These are phyloP conservation scores for Cystobasidiaceae sp. DNA, from an alignment of 1,284 basidiomycete species.

Conservation along the genomic window DNA sequence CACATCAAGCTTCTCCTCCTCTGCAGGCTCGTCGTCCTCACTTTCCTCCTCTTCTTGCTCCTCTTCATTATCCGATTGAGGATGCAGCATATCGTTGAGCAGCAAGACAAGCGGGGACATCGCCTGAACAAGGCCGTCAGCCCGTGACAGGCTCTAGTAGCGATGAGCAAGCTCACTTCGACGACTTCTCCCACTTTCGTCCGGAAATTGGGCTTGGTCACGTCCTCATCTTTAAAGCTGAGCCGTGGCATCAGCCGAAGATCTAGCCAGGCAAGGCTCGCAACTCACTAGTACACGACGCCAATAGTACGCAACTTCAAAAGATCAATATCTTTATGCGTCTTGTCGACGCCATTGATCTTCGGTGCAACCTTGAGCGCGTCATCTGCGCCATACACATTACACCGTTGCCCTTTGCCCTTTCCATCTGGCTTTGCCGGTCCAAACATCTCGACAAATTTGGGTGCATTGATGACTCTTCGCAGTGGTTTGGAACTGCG, in stretches of 20 bases:
- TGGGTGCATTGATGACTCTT: conserved; percentile 37
- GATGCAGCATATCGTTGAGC: conserved; percentile 38
- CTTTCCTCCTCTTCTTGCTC: conserved; percentile 23
- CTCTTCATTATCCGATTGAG: conserved; percentile 22
- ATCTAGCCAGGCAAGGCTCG: too few species aligned
- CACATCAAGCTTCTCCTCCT: conserved; percentile 22
- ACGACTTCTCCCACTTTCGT: conserved; percentile 31
- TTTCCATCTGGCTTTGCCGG: conserved; percentile 32
- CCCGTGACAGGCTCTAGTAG: background rate
- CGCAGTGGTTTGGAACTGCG: conserved; percentile 40
- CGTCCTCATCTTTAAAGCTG: conserved; percentile 40
- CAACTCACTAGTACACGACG: conserved; percentile 33
- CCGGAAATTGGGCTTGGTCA: conserved; percentile 34
- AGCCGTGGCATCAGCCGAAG: background rate
- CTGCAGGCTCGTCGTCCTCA: conserved; percentile 4
- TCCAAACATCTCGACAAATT: conserved; percentile 44
- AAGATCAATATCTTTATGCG: conserved; percentile 45
- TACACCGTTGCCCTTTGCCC: conserved; percentile 34
- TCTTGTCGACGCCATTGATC: conserved; percentile 44
- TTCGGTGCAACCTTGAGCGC: conserved; percentile 44
- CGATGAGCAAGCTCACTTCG: background rate
- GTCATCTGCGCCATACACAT: conserved; percentile 42
- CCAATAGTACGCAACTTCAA: conserved; percentile 41
- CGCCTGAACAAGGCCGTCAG: background rate
- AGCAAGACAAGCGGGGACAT: conserved; percentile 38